Base-by-base conservation (phyloP, 495 filamentous ascomycete species). In the Penicillium taxi region DNA sequence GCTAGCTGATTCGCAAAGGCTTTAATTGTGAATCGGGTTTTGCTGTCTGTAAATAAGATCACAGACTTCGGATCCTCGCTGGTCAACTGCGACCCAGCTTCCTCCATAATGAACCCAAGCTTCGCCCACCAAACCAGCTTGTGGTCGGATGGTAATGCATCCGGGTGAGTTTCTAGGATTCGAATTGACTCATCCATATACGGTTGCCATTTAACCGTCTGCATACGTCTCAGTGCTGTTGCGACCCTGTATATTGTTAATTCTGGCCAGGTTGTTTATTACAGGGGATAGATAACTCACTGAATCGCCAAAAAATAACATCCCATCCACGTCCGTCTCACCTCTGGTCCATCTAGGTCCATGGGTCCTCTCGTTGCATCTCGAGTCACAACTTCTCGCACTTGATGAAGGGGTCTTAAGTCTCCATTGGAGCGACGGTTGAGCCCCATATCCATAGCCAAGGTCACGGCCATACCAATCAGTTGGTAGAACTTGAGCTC, bases 401-500 rank as follows among this genome's bases (percentile, higher is more conserved):
- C 26, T 11, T 58, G 42, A 9, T 21, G 57, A 14, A 61, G 49
- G n/a, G 45, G 49, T 16, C 45, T 65, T 16, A 39, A 42, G 18
- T 52, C 53, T 9, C 44, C 39, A 31, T 35, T 30, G 2, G 48
- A 43, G 6, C 55, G 57, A 33, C 70, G 73, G 6, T 85, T 80
- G 20, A 96, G 72, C 0, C 88, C 89, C 26, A 96, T 71, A 52
- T 98, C 91, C 47, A 96, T 78, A 9, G 79, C 84, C 77, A 96
- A 82, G 24, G 83, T 67, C 21, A 85, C 82, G 5, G 87, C 85
- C 34, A 89, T 74, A 49, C 95, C 84, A 17, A 85, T 78, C 35
- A 93, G 67, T 59, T 90, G 84, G 56, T 93, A 93, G 53, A 90
- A 94, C 50, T 91, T 93, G 45, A 91, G 71, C 59, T 95, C 84